Evolutionary conservation across 2,329 filamentous ascomycete genomes (phyloP).

Genomic region (Cladorrhinum sp.): DNA sequence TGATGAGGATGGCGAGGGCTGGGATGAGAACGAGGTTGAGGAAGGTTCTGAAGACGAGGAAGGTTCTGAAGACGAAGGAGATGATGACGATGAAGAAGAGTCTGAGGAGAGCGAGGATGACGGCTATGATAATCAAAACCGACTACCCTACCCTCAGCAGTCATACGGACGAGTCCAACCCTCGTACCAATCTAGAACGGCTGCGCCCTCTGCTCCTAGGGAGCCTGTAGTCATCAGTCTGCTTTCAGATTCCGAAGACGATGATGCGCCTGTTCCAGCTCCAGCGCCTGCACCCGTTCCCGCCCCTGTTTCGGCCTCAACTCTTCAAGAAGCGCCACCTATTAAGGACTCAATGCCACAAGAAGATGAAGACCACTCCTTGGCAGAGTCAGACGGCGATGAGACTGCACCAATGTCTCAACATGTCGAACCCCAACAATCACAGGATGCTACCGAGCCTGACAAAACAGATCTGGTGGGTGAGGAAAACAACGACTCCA

Average conservation of each 20-base stretch:
- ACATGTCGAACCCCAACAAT: not conserved
- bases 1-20: slow-evolving; percentile 22
- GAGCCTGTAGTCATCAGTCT: slow-evolving; percentile 46
- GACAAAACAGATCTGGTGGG: not conserved
- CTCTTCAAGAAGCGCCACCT: not conserved
- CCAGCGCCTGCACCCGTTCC: not conserved
- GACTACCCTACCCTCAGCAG: not conserved
- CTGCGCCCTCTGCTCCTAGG: slow-evolving; percentile 24
- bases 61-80: slow-evolving; percentile 24
- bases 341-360: not conserved
- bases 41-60: slow-evolving; percentile 30
- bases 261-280: slow-evolving; percentile 25
- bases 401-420: not conserved
- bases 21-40: slow-evolving; percentile 28
- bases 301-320: not conserved
- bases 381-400: not conserved
- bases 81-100: slow-evolving; percentile 34
- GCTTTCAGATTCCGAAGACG: slow-evolving; percentile 45
- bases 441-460: not conserved
- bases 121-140: slow-evolving; percentile 3
- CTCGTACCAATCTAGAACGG: slow-evolving; percentile 4
- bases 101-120: slow-evolving; percentile 29
- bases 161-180: not conserved
- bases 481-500: slow-evolving; percentile 1
- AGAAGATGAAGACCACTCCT: not conserved